Conservation (phyloP, 345 rosid species). For the Camelina neglecta region DNA sequence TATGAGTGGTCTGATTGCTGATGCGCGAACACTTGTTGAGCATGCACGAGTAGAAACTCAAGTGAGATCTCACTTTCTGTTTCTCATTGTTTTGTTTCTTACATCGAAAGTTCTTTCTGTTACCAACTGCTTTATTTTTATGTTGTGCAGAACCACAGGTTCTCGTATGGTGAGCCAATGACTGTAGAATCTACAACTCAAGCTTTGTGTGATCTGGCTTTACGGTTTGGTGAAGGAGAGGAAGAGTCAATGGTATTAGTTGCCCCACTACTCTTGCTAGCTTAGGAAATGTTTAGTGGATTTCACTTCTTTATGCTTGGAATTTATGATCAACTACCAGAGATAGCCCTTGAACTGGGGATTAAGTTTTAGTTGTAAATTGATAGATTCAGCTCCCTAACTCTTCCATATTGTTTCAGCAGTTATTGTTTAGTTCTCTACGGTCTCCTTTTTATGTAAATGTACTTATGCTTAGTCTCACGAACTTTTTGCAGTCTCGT, state of each 20-base stretch:
- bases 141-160: constrained; percentile 77
- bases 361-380: not conserved
- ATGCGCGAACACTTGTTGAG: constrained; percentile 92
- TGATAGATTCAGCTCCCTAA: not conserved
- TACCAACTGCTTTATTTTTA: not conserved
- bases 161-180: constrained; percentile 99
- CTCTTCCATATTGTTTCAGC: not conserved
- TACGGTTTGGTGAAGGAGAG: constrained; percentile 98
- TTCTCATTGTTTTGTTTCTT: constrained; percentile 8
- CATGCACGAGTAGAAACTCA: constrained; percentile 98
- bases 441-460: not conserved
- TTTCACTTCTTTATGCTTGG: constrained; percentile 9
- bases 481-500: constrained; percentile 68
- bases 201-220: constrained; percentile 94
- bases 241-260: constrained; percentile 88
- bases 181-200: constrained; percentile 94
- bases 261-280: not conserved
- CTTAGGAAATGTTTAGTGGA: not conserved
- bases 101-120: not conserved
- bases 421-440: not conserved
- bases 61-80: constrained; percentile 46
- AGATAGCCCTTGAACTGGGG: not conserved
- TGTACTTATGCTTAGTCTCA: not conserved
- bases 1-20: constrained; percentile 97
- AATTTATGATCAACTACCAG: constrained; percentile 2